Base-by-base conservation (phyloP, 139 green algal species). In the Volvox reticuliferus region DNA sequence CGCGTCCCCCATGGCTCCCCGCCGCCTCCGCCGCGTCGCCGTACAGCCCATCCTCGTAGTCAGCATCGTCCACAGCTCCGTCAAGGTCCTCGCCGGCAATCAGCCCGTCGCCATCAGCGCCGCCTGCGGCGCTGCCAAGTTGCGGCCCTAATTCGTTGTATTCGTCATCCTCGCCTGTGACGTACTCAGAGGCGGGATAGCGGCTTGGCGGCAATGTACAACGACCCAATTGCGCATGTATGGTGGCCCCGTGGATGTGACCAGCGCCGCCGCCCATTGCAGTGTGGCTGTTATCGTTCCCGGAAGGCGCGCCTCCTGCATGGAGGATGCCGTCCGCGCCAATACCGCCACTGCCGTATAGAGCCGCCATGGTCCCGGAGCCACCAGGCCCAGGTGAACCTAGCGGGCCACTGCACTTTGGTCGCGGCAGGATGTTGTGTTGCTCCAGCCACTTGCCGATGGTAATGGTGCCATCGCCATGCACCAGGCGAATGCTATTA, bases 401-500 rank as follows among this genome's bases (percentile, higher is more conserved):
- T 14, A 90, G 50, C 19, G 73, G 86, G 0, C 71, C 86, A 55
- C 55, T 90, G 86, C 86, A 90, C 17, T 90, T 90, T 28, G 86
- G 86, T 24, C 86, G 86, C 44, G 86, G 86, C 30, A 90, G 86
- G 44, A 90, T 90, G 71, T 90, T 90, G 86, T 90, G 86, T 24
- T 90, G 86, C 50, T 90, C 86, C 2, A 90, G 86, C 86, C 86
- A 90, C 44, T 90, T 90, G 71, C 86, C 86, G 30, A 90, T 90
- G 44, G 86, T 90, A 55, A 90, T 83, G 73, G 86, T 83, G n/a
- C 86, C 86, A 17, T 90, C 86, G 50, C 86, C 86, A 6, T 35
- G 28, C 50, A 37, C 71, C 50, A 90, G 86, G 12, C 86, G 86
- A 16, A 90, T 97, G 86, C 81, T 96, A 75, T 93, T 94, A 65